Evolutionary conservation across 129 eudicot species (phyloP), one percentile per base, ranked within the genome.

Genomic region (Glebionis coronaria): DNA sequence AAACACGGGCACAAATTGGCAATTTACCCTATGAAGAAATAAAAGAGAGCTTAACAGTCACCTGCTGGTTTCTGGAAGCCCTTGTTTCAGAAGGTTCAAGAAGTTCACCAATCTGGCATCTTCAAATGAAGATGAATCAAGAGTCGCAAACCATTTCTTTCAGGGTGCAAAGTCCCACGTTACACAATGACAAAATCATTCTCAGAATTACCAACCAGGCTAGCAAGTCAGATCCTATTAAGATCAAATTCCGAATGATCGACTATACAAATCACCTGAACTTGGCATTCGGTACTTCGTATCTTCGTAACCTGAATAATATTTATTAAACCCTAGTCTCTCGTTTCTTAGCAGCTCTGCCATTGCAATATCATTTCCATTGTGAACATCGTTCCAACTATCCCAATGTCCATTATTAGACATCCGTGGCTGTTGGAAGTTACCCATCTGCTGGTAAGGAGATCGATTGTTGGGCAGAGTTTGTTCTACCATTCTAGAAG

Each of bases 381-480:
- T 72, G 25, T 76, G 95, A n/a, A 82, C 68, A 69, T 84, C 93
- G 75, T 66, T 90, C 99, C 99, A 89, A 50, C 87, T 69, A 73
- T 94, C 93, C 99, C 94, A 90, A 55, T 84, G 92, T 9, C 95
- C 90, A 45, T 90, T 90, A 63, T 76, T 84, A 21, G 99, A 81
- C 69, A 76, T 77, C 74, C 95, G 83, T 16, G 87, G 54, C 70
- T 83, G 96, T 12, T 82, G 89, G 29, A 73, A 77, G 76, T 53
- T 73, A 31, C 35, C 57, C 60, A 66, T 53, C 42, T 74, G 69
- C 9, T 86, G 78, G 64, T 82, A 85, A 9, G 82, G 71, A 50
- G 95, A 81, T 44, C 80, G 71, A 50, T 74, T 82, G 57, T 77
- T 82, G 42, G 42, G 42, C 42, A 35, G 42, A 35, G 42, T 35